These are phyloP conservation scores for Dissophora ornata DNA, from an alignment of 192 early-diverging fungal genomes.

Conservation along the genomic window DNA sequence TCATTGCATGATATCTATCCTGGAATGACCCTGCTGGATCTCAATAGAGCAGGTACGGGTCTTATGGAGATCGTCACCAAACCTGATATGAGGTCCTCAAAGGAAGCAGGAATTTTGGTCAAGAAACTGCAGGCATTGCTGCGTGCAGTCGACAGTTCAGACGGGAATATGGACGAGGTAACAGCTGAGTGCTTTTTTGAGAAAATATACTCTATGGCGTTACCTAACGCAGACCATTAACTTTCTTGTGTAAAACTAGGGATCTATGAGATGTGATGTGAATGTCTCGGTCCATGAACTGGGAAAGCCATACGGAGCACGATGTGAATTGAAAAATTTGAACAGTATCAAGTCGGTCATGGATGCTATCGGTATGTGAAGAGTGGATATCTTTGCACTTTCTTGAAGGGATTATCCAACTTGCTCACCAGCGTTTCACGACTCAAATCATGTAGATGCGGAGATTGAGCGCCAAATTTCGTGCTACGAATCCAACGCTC, in stretches of 20 bases:
- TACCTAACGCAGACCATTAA: too few species aligned
- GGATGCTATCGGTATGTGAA: slow-evolving; percentile 70
- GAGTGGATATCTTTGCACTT: too few species aligned
- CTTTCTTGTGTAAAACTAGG: slow-evolving; percentile 53
- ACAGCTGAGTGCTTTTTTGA: not conserved
- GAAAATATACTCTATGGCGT: too few species aligned
- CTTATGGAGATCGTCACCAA: slow-evolving; percentile 93
- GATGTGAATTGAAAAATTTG: slow-evolving; percentile 86
- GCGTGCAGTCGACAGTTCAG: slow-evolving; percentile 75
- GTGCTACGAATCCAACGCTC: slow-evolving; percentile 62
- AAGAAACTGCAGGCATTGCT: slow-evolving; percentile 83
- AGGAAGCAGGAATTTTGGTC: slow-evolving; percentile 79
- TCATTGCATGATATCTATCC: slow-evolving; percentile 71
- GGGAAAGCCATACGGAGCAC: slow-evolving; percentile 65
- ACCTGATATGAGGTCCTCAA: slow-evolving; percentile 81
- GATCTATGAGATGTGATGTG: slow-evolving; percentile 91
- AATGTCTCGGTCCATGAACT: slow-evolving; percentile 86
- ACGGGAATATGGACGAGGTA: slow-evolving; percentile 89
- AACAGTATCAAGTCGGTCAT: slow-evolving; percentile 78
- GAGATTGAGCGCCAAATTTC: slow-evolving; percentile 83
- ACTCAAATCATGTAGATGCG: too few species aligned
- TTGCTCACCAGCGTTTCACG: too few species aligned
- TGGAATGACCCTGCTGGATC: slow-evolving; percentile 77
- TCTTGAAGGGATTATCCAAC: too few species aligned
- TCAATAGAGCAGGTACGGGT: slow-evolving; percentile 89